Percentiles rank a stretch among this genome's conserved stretches.
Conservation (phyloP, 2,329 filamentous ascomycete species). For the Fulvia fulva region DNA sequence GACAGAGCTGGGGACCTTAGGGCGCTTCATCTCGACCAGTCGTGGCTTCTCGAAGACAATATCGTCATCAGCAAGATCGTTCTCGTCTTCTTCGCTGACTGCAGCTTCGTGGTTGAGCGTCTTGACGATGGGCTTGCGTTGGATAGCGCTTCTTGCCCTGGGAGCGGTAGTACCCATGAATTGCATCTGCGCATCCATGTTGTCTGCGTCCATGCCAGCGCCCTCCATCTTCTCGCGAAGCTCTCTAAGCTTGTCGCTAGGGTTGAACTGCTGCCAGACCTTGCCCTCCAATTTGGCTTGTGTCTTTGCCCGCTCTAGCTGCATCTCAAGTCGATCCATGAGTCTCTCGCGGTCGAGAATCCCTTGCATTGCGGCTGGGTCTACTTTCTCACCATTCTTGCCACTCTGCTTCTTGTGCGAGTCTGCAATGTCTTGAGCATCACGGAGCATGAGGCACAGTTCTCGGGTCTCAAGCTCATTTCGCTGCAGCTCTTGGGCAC, state of each 20-base stretch:
- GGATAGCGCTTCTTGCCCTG: slow-evolving; percentile 39
- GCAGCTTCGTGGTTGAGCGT: slow-evolving; percentile 3
- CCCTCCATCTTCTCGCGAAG: slow-evolving; percentile 93
- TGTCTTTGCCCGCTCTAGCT: slow-evolving; percentile 94
- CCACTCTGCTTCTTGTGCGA: slow-evolving; percentile 67
- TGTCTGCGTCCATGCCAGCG: slow-evolving; percentile 38
- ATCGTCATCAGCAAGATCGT: slow-evolving; percentile 48
- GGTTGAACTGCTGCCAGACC: slow-evolving; percentile 77
- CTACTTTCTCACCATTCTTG: slow-evolving; percentile 54
- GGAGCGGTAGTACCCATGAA: slow-evolving; percentile 53
- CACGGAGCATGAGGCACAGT: slow-evolving; percentile 94
- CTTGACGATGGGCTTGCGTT: slow-evolving; percentile 35
- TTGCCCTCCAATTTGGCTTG: slow-evolving; percentile 95
- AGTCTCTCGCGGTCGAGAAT: slow-evolving; percentile 89
- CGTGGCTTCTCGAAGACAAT: slow-evolving; percentile 74
- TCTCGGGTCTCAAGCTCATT: slow-evolving; percentile 96
- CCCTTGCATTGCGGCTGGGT: slow-evolving; percentile 77
- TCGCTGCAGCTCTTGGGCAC: slow-evolving; percentile 85
- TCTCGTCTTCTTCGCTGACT: slow-evolving; percentile 36
- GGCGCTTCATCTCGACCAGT: slow-evolving; percentile 73
- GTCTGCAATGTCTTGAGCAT: slow-evolving; percentile 92
- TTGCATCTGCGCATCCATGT: slow-evolving; percentile 55
- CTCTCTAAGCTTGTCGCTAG: slow-evolving; percentile 86
- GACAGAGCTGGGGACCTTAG: slow-evolving; percentile 59
- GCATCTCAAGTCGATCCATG: slow-evolving; percentile 90